A percentile compares a stretch with the other conserved stretches of the same genome.
phyloP scores from a whole-genome alignment of 495 filamentous ascomycete genomes.

The Xylaria intraflava region DNA sequence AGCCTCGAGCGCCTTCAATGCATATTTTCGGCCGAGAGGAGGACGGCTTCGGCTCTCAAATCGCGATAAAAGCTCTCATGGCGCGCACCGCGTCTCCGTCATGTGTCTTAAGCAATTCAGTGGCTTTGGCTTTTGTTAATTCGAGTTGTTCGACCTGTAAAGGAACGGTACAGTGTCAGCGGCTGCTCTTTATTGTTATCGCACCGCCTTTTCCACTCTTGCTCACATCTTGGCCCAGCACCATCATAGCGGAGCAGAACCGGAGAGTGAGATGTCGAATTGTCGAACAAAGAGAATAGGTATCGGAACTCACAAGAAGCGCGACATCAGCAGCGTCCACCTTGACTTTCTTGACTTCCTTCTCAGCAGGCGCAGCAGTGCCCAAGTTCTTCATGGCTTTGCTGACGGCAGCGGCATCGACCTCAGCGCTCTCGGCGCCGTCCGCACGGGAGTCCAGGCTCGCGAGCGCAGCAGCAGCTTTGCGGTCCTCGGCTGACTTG shows the following conservation, averaged over 20 bases:
- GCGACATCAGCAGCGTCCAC: constrained; percentile 41
- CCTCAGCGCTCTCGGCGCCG: constrained; percentile 45
- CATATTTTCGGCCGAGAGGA: neutral
- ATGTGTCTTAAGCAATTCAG: constrained; percentile 71
- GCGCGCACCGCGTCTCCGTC: constrained; percentile 71
- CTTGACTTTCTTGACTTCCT: constrained; percentile 43
- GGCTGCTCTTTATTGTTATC: neutral
- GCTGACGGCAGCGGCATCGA: constrained; percentile 75
- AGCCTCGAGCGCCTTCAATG: constrained; percentile 17
- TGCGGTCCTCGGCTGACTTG: constrained; percentile 76
- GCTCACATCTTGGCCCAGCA: neutral
- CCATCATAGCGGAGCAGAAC: neutral
- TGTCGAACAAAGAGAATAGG: neutral
- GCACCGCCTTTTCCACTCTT: neutral
- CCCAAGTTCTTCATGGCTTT: constrained; percentile 73
- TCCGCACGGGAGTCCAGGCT: constrained; percentile 60
- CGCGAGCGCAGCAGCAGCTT: constrained; percentile 79
- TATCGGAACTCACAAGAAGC: constrained; percentile 28
- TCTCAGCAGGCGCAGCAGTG: constrained; percentile 34
- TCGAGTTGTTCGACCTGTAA: constrained; percentile 71
- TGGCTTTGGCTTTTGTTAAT: constrained; percentile 70
- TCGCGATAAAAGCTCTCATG: constrained; percentile 49
- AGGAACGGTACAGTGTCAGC: neutral
- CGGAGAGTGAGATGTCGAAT: neutral
- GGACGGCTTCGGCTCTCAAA: neutral